A percentile compares a stretch with the other conserved stretches of the same genome.
These are phyloP conservation scores for Wickerhamomyces sp. DNA, from an alignment of 1,139 yeast species.

Conservation along the genomic window DNA sequence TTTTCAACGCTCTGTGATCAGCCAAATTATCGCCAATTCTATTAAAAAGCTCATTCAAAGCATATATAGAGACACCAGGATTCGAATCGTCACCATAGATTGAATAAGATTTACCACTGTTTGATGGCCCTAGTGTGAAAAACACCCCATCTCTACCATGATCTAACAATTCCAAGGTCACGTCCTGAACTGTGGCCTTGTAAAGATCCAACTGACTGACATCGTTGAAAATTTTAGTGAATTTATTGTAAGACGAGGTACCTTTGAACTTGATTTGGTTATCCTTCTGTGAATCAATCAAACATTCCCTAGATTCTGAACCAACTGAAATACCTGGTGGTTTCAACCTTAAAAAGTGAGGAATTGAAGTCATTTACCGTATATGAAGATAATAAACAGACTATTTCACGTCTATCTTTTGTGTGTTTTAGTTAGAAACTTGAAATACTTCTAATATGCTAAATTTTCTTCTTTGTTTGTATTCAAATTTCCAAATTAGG, in stretches of 20 bases:
- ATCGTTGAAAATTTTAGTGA: conserved; percentile 31
- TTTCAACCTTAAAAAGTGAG: conserved; percentile 33
- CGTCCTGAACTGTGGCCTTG: conserved; percentile 26
- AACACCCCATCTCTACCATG: conserved; percentile 36
- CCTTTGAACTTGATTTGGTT: conserved; percentile 21
- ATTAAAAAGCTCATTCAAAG: conserved; percentile 23
- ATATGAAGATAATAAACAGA: too few relatives aligned
- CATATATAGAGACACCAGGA: conserved; percentile 23
- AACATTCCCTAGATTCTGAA: conserved; percentile 21
- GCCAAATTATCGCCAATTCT: conserved; percentile 17
- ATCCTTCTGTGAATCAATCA: conserved; percentile 23
- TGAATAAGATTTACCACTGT: conserved; percentile 41
- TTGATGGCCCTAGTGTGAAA: conserved; percentile 48
- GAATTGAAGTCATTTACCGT: conserved; percentile 22
- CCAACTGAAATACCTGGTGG: conserved; percentile 23
- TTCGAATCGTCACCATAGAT: conserved; percentile 27
- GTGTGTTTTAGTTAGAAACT: background rate
- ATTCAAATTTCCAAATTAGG: background rate
- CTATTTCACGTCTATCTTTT: too few relatives aligned
- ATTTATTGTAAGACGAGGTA: conserved; percentile 22
- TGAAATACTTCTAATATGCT: background rate
- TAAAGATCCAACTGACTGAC: conserved; percentile 26
- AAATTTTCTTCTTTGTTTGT: background rate
- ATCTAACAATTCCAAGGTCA: conserved; percentile 27
- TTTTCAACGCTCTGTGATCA: conserved; percentile 14